Conservation (phyloP, 768 basidiomycete species). For the Udeniomyces megalosporus region DNA sequence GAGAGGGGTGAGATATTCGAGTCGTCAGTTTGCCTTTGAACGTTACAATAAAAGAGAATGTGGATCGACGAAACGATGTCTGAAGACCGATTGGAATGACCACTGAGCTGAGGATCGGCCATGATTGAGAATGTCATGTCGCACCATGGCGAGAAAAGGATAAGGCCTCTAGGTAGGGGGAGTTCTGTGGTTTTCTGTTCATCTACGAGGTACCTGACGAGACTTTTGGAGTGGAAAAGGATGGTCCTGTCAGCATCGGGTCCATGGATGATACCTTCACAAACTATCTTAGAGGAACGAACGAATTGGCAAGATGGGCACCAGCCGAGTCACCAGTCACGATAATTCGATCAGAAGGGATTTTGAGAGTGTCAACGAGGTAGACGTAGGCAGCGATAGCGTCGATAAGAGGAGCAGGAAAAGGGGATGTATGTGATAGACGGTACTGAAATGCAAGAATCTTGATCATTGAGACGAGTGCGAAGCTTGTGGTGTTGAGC, state of each 20-base stretch:
- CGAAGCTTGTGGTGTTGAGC: not conserved
- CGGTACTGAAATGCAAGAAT: not conserved
- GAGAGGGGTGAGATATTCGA: not conserved
- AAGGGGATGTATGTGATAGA: not conserved
- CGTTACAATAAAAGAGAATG: not conserved
- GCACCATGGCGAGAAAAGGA: constrained; percentile 1
- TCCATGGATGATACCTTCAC: no score
- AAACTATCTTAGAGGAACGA: no score
- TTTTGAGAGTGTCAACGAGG: not conserved
- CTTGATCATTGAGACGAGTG: not conserved
- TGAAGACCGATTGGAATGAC: not conserved
- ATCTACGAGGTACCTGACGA: not conserved
- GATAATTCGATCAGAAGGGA: not conserved
- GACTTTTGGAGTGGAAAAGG: not conserved
- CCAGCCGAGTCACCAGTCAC: not conserved
- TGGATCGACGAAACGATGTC: not conserved
- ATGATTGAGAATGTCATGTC: not conserved
- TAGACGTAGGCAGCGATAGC: not conserved
- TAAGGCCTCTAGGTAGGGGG: not conserved
- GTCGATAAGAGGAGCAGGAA: not conserved
- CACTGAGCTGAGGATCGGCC: not conserved
- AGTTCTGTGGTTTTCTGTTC: not conserved
- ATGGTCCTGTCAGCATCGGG: no score
- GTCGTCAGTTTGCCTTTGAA: not conserved
- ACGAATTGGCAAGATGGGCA: not conserved